These are phyloP conservation scores for Aspergillus funiculosus DNA, from an alignment of 495 filamentous ascomycete species.

Conservation along the genomic window DNA sequence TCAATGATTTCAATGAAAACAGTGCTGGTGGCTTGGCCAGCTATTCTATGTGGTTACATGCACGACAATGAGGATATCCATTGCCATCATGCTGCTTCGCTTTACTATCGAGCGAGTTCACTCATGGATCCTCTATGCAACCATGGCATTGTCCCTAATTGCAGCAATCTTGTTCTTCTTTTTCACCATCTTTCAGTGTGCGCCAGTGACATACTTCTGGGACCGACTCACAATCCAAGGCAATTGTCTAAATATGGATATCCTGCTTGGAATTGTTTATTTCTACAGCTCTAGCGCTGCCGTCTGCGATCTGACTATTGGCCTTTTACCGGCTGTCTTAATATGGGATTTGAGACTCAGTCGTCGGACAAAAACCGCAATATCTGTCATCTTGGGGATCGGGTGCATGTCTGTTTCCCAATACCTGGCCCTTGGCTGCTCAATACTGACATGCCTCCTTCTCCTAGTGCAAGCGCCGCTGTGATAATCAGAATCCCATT, in stretches of 20 bases:
- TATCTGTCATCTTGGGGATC: conserved; percentile 27
- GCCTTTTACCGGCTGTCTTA: conserved; percentile 27
- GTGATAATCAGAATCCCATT: conserved; percentile 37
- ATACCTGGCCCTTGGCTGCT: too few relatives aligned
- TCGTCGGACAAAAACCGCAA: conserved; percentile 23
- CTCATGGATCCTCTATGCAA: conserved; percentile 27
- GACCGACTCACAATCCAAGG: conserved; percentile 20
- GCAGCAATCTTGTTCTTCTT: conserved; percentile 29
- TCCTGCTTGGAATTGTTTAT: conserved; percentile 28
- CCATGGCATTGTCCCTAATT: conserved; percentile 20
- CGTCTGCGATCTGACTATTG: conserved; percentile 34
- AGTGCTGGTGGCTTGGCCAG: conserved; percentile 34
- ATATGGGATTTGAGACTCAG: conserved; percentile 31
- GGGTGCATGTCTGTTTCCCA: conserved; percentile 29
- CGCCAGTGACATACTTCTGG: conserved; percentile 33
- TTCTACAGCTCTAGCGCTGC: conserved; percentile 34
- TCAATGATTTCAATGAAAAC: background rate
- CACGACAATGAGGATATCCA: conserved; percentile 31
- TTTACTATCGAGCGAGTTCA: conserved; percentile 29
- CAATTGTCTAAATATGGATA: conserved; percentile 22
- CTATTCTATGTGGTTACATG: conserved; percentile 33
- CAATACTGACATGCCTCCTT: conserved; percentile 10
- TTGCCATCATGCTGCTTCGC: conserved; percentile 35
- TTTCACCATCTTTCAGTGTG: conserved; percentile 34
- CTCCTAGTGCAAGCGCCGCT: conserved; percentile 28